These are phyloP conservation scores for Eutypa lata DNA, from an alignment of 2,329 filamentous ascomycete species.

Conservation along the genomic window DNA sequence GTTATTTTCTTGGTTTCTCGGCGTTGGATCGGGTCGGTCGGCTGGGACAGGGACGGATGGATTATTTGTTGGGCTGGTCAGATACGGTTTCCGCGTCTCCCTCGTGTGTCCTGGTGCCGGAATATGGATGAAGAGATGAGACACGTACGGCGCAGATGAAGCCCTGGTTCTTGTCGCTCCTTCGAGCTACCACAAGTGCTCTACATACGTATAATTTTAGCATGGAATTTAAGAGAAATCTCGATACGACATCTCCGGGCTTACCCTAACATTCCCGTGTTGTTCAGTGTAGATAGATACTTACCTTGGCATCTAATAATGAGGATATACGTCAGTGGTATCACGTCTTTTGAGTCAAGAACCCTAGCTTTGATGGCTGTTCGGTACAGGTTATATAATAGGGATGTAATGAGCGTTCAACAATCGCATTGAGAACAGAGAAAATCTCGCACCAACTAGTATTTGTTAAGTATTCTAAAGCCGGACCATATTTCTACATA, in stretches of 20 bases:
- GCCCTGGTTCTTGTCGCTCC: slow-evolving; percentile 13
- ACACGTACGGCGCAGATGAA: slow-evolving; percentile 8
- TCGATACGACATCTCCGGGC: too few species aligned
- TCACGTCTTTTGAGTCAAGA: too few species aligned
- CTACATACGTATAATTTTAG: slow-evolving; percentile 8
- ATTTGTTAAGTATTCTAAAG: too few species aligned
- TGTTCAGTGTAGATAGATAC: too few species aligned
- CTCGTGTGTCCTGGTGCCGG: neutral
- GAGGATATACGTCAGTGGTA: too few species aligned
- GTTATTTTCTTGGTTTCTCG: neutral
- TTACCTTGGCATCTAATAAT: too few species aligned
- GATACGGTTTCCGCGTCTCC: neutral
- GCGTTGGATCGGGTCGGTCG: slow-evolving; percentile 9
- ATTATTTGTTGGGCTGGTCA: neutral
- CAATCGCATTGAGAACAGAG: neutral
- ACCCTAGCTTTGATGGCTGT: too few species aligned
- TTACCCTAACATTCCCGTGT: too few species aligned
- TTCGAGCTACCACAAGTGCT: slow-evolving; percentile 9
- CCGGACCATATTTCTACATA: slow-evolving; percentile 20
- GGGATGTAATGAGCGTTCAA: neutral
- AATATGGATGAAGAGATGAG: slow-evolving; percentile 14
- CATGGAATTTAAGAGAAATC: slow-evolving; percentile 7
- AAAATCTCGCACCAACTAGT: neutral
- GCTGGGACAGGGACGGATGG: neutral
- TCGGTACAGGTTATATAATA: neutral